Evolutionary conservation across 306 rosid genomes (phyloP).

Genomic region (Rosa rugosa): DNA sequence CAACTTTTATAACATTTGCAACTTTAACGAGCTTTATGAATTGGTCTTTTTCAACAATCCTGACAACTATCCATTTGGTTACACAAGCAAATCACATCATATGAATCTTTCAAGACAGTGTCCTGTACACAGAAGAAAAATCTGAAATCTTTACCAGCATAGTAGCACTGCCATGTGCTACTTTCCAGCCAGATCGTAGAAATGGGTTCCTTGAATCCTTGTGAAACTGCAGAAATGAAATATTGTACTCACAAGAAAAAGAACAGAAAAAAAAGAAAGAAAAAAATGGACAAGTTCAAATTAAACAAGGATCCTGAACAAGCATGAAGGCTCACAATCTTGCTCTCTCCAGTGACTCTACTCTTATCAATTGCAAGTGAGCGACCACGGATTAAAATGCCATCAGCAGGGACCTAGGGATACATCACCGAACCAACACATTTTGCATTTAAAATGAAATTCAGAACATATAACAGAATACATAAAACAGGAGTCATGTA

Average conservation of each 20-base stretch:
- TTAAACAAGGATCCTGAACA: slow-evolving; percentile 8
- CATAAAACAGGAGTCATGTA: not conserved
- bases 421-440: slow-evolving; percentile 15
- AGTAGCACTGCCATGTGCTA: not conserved
- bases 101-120: no score
- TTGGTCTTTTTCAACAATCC: no score
- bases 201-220: not conserved
- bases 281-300: not conserved
- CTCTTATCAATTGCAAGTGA: slow-evolving; percentile 91
- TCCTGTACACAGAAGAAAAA: not conserved
- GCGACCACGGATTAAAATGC: slow-evolving; percentile 74
- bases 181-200: not conserved
- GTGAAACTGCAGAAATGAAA: not conserved
- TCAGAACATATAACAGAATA: slow-evolving; percentile 9
- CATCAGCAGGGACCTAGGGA: slow-evolving; percentile 89
- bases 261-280: slow-evolving; percentile 11
- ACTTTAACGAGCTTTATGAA: not conserved
- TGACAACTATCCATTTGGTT: no score
- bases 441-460: slow-evolving; percentile 16
- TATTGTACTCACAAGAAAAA: not conserved
- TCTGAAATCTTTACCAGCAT: not conserved
- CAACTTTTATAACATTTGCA: no score
- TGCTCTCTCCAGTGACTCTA: slow-evolving; percentile 99
- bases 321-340: slow-evolving; percentile 58
- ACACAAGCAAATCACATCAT: no score